Conservation (phyloP, 495 filamentous ascomycete genomes). For the Schizothecium vesticola region DNA sequence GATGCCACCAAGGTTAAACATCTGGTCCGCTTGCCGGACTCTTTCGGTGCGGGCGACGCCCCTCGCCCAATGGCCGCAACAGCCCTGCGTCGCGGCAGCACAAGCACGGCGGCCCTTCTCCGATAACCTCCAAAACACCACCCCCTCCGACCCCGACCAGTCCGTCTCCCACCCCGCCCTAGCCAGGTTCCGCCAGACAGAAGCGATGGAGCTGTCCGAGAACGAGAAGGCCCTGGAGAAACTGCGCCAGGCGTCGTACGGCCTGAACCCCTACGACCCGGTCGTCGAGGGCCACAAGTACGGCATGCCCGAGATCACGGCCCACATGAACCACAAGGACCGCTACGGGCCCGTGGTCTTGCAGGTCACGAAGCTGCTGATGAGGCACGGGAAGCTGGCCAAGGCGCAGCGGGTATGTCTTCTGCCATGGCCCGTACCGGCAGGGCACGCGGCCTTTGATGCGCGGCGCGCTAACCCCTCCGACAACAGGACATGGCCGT, state of each 20-base stretch:
- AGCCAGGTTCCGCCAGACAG: background rate
- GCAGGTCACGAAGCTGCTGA: slow-evolving; percentile 84
- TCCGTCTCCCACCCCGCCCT: background rate
- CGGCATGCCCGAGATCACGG: slow-evolving; percentile 58
- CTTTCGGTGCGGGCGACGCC: slow-evolving; percentile 41
- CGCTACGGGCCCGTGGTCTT: slow-evolving; percentile 77
- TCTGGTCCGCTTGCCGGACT: slow-evolving; percentile 39
- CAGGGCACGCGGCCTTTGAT: background rate
- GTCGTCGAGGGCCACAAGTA: slow-evolving; percentile 62
- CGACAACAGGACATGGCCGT: slow-evolving; percentile 68
- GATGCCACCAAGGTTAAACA: slow-evolving; percentile 49
- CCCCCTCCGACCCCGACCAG: slow-evolving; percentile 3
- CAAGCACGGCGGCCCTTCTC: slow-evolving; percentile 38
- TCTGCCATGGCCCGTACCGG: background rate
- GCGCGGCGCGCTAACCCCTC: slow-evolving; percentile 7
- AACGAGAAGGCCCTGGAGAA: slow-evolving; percentile 34
- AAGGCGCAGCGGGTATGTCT: slow-evolving; percentile 70
- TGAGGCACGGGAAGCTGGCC: slow-evolving; percentile 81
- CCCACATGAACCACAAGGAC: slow-evolving; percentile 58
- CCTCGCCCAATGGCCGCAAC: slow-evolving; percentile 50
- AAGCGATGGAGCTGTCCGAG: slow-evolving; percentile 5
- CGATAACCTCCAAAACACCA: slow-evolving; percentile 8
- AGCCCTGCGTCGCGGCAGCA: slow-evolving; percentile 58
- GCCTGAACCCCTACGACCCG: slow-evolving; percentile 25
- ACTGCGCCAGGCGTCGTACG: slow-evolving; percentile 31